These are phyloP conservation scores for Gossypium turneri DNA, from an alignment of 345 rosid genomes.

Conservation along the genomic window DNA sequence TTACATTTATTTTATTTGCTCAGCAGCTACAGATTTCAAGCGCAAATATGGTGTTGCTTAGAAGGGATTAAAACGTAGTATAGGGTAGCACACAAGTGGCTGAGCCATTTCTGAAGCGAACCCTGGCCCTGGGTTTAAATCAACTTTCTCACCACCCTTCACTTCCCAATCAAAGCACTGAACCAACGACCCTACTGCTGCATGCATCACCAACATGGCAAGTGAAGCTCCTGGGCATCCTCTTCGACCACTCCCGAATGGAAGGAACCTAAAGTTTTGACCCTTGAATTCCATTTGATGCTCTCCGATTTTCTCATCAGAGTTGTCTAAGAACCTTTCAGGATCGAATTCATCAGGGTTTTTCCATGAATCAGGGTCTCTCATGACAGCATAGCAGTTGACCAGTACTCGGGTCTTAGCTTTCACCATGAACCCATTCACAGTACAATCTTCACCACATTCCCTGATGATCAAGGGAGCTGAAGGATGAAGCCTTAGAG, in stretches of 20 bases:
- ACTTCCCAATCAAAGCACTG: slow-evolving; percentile 42
- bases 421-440: slow-evolving; percentile 30
- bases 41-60: background rate
- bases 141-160: slow-evolving; percentile 25
- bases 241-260: slow-evolving; percentile 58
- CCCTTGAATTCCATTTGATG: slow-evolving; percentile 59
- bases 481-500: slow-evolving; percentile 39
- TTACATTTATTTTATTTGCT: background rate
- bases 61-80: slow-evolving; percentile 6
- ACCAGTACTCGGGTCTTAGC: slow-evolving; percentile 40
- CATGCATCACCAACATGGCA: slow-evolving; percentile 49
- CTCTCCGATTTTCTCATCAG: slow-evolving; percentile 33
- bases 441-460: slow-evolving; percentile 39
- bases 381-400: slow-evolving; percentile 42
- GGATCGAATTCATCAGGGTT: slow-evolving; percentile 38
- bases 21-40: background rate
- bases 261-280: slow-evolving; percentile 52
- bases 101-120: slow-evolving; percentile 38
- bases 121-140: slow-evolving; percentile 31
- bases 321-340: slow-evolving; percentile 29
- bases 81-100: slow-evolving; percentile 32
- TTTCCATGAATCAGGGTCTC: slow-evolving; percentile 40
- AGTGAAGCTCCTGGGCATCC: slow-evolving; percentile 55
- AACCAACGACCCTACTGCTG: slow-evolving; percentile 34
- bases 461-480: slow-evolving; percentile 50